phyloP scores from a whole-genome alignment of 164 flowering plant species.

The Aristolochia californica region DNA sequence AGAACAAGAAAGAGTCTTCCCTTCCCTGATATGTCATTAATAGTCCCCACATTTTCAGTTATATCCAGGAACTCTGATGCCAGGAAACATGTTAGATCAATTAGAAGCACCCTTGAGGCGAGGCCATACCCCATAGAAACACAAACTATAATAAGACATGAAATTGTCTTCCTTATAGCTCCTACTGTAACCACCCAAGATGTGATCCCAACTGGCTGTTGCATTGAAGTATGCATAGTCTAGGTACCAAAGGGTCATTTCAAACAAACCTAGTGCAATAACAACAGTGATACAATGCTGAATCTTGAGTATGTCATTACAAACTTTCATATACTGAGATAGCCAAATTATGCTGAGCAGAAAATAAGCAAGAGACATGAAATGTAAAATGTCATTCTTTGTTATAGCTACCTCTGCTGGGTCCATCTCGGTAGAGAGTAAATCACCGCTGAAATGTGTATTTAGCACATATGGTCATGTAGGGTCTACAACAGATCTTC shows the following conservation, averaged over 20 bases:
- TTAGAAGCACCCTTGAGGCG: conserved; percentile 76
- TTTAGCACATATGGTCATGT: conserved; percentile 62
- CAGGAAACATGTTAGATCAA: conserved; percentile 75
- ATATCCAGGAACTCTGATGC: conserved; percentile 79
- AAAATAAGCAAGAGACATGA: too few relatives aligned
- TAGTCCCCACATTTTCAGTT: conserved; percentile 84
- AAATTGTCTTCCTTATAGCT: conserved; percentile 69
- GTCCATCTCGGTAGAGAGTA: conserved; percentile 33
- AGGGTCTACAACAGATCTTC: conserved; percentile 48
- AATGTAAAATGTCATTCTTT: conserved; percentile 78
- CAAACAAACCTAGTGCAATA: too few relatives aligned
- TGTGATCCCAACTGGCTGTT: conserved; percentile 70
- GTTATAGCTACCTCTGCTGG: conserved; percentile 35
- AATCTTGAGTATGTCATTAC: conserved; percentile 73
- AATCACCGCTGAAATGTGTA: conserved; percentile 47
- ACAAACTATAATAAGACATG: conserved; percentile 71
- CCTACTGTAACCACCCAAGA: conserved; percentile 90
- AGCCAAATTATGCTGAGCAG: conserved; percentile 62
- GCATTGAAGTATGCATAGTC: too few relatives aligned
- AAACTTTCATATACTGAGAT: conserved; percentile 60
- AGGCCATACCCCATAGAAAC: conserved; percentile 95
- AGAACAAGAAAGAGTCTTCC: conserved; percentile 82
- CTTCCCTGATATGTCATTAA: conserved; percentile 88
- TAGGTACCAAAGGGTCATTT: too few relatives aligned
- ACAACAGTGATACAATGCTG: too few relatives aligned